Conservation (phyloP, 306 rosid genomes). For the Leucaena leucocephala region DNA sequence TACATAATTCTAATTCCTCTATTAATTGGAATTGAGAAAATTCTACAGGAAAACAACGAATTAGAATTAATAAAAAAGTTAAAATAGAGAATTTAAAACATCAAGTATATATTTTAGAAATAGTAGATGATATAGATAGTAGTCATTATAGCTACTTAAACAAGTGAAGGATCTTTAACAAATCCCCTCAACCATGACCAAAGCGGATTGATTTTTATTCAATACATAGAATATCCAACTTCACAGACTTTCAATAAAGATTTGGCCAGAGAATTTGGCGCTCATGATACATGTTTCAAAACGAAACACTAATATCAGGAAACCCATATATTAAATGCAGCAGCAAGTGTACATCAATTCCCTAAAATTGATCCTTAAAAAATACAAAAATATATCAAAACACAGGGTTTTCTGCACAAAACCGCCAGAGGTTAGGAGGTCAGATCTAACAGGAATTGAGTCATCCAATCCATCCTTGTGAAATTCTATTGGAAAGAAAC, state of each 20-base stretch:
- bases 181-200: neutral
- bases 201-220: neutral
- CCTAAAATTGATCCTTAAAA: conserved; percentile 38
- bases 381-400: conserved; percentile 46
- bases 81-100: too few species aligned
- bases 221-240: neutral
- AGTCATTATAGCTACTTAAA: too few species aligned
- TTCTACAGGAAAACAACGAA: too few species aligned
- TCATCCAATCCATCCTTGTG: conserved; percentile 45
- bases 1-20: too few species aligned
- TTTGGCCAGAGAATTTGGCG: neutral
- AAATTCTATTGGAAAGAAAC: conserved; percentile 32
- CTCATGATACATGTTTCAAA: neutral
- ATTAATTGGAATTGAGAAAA: too few species aligned
- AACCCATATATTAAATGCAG: conserved; percentile 46
- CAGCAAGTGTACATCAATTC: conserved; percentile 40
- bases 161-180: too few species aligned
- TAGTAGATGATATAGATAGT: too few species aligned
- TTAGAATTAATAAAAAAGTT: too few species aligned
- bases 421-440: conserved; percentile 62
- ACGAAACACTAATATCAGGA: conserved; percentile 33
- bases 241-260: too few species aligned
- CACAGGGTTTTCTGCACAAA: conserved; percentile 79
- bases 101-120: too few species aligned
- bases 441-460: conserved; percentile 57